Conservation (phyloP, 495 filamentous ascomycete genomes). For the Lepraria neglecta region DNA sequence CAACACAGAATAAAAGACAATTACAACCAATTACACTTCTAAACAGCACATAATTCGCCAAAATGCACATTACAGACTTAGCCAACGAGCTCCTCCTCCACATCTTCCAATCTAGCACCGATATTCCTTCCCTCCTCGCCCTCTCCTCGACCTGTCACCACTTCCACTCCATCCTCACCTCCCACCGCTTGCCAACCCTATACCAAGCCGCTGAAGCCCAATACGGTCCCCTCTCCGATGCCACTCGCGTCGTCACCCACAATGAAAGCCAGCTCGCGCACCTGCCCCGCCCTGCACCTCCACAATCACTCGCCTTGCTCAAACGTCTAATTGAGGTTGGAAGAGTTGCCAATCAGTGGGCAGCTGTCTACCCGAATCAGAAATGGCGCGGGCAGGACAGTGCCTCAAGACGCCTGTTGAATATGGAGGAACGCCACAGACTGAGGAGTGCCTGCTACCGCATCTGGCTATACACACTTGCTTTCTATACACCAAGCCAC, state of each 20-base stretch:
- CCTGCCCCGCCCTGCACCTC: slow-evolving; percentile 40
- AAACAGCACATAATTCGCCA: slow-evolving; percentile 8
- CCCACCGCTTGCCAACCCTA: slow-evolving; percentile 50
- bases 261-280: slow-evolving; percentile 52
- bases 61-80: slow-evolving; percentile 47
- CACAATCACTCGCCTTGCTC: slow-evolving; percentile 49
- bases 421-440: slow-evolving; percentile 46
- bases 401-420: slow-evolving; percentile 57
- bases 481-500: slow-evolving; percentile 48
- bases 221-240: slow-evolving; percentile 55
- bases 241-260: slow-evolving; percentile 54
- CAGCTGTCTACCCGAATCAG: slow-evolving; percentile 60
- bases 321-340: slow-evolving; percentile 54
- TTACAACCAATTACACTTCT: slow-evolving; percentile 4
- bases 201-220: slow-evolving; percentile 47
- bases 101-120: slow-evolving; percentile 50
- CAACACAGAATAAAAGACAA: slow-evolving; percentile 16
- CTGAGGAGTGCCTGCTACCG: slow-evolving; percentile 63
- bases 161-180: slow-evolving; percentile 47
- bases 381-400: slow-evolving; percentile 55
- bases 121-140: slow-evolving; percentile 47
- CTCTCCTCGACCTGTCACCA: slow-evolving; percentile 50
- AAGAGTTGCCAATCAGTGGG: slow-evolving; percentile 55
- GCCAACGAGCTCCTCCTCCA: slow-evolving; percentile 58
- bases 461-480: slow-evolving; percentile 58